Evolutionary conservation across 2,329 filamentous ascomycete genomes (phyloP).

Genomic region (Fusarium pseudoanthophilum): DNA sequence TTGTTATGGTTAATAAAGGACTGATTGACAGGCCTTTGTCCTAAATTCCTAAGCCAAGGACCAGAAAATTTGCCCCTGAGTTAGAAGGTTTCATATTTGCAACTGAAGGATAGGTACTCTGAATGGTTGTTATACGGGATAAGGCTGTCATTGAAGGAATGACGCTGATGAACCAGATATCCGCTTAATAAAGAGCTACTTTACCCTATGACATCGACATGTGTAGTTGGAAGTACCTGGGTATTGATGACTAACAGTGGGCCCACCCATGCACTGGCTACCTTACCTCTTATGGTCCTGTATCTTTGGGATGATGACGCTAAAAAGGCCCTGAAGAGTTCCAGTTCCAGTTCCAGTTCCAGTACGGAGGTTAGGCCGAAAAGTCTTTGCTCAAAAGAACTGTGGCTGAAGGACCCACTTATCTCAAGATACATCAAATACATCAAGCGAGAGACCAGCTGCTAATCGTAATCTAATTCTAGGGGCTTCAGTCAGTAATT

Average conservation of each 20-base stretch:
- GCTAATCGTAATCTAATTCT: too few species aligned
- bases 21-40: slow-evolving; percentile 4
- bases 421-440: too few species aligned
- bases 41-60: not conserved
- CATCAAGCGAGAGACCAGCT: too few species aligned
- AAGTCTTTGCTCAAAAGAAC: too few species aligned
- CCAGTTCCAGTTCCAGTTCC: not conserved
- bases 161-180: slow-evolving; percentile 4
- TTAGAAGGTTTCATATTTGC: slow-evolving; percentile 7
- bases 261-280: not conserved
- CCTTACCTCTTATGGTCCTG: not conserved
- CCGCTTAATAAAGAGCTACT: slow-evolving; percentile 14
- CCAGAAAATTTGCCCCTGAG: slow-evolving; percentile 7
- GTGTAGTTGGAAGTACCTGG: slow-evolving; percentile 5
- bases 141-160: not conserved
- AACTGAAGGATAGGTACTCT: slow-evolving; percentile 1
- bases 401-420: too few species aligned
- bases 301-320: not conserved
- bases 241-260: slow-evolving; percentile 27
- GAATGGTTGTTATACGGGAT: slow-evolving; percentile 6
- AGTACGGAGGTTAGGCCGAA: not conserved
- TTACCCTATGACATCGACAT: not conserved
- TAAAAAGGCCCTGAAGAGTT: slow-evolving; percentile 16
- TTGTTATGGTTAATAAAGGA: not conserved
- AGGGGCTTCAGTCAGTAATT: too few species aligned